phyloP scores from a whole-genome alignment of 371 early-diverging fungal genomes.

The Circinella minor region DNA sequence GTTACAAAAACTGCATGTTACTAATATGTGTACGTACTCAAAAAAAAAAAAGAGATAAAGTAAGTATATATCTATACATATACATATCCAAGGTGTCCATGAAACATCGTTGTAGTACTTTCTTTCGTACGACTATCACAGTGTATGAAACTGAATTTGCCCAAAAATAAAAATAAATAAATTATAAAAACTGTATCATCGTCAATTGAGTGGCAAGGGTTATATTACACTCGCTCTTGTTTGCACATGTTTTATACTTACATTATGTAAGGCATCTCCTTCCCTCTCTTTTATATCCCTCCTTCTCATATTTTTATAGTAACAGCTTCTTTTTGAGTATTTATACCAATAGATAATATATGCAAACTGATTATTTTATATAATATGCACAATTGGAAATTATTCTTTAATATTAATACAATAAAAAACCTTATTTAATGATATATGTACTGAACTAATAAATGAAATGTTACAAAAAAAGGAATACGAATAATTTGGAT shows the following conservation, averaged over 20 bases:
- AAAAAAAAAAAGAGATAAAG: too few species aligned
- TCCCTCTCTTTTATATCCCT: background rate
- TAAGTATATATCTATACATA: background rate
- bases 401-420: too few species aligned
- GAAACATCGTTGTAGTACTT: background rate
- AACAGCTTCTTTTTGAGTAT: too few species aligned
- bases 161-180: background rate
- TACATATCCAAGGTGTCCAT: background rate
- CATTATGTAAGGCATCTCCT: background rate
- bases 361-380: too few species aligned
- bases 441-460: background rate
- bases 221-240: slow-evolving; percentile 1
- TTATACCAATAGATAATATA: too few species aligned
- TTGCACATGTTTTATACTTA: background rate
- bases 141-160: background rate
- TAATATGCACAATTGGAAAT: too few species aligned
- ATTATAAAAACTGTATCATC: background rate
- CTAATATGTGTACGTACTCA: background rate
- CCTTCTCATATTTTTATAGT: too few species aligned
- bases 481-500: background rate
- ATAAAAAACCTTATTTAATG: background rate
- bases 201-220: slow-evolving; percentile 8
- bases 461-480: background rate
- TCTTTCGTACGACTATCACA: background rate
- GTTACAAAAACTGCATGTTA: background rate